These are phyloP conservation scores for Alternaria incomplexa DNA, from an alignment of 2,329 filamentous ascomycete species.

Conservation along the genomic window DNA sequence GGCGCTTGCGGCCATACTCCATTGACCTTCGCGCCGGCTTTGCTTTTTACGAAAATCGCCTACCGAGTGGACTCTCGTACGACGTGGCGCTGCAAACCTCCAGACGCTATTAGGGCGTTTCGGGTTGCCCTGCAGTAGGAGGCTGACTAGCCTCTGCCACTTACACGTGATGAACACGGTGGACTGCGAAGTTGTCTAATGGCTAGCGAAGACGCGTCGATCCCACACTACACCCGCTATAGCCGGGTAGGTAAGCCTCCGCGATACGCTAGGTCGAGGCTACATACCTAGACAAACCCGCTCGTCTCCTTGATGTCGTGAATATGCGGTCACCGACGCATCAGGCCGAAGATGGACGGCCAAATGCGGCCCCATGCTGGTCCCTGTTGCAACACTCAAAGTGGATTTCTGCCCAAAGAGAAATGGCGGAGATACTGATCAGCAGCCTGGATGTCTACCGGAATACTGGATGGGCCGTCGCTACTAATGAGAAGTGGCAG, in stretches of 20 bases:
- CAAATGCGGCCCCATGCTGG: conserved; percentile 1
- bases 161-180: background rate
- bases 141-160: background rate
- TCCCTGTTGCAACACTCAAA: background rate
- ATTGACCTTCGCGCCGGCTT: background rate
- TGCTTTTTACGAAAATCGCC: conserved; percentile 9
- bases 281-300: background rate
- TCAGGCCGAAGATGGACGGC: background rate
- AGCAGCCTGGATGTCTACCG: background rate
- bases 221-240: background rate
- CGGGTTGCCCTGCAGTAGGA: conserved; percentile 7
- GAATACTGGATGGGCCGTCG: background rate
- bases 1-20: background rate
- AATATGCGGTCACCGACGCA: background rate
- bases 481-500: background rate
- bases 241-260: background rate
- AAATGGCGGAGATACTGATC: conserved; percentile 1
- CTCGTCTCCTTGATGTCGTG: background rate
- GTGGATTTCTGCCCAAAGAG: background rate
- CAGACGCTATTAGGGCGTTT: background rate
- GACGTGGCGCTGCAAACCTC: conserved; percentile 2
- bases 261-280: background rate
- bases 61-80: background rate
- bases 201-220: conserved; percentile 1
- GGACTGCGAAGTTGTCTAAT: background rate